Conservation (phyloP, 1,139 yeast genomes). For the Saccharomyces pastorianus region DNA sequence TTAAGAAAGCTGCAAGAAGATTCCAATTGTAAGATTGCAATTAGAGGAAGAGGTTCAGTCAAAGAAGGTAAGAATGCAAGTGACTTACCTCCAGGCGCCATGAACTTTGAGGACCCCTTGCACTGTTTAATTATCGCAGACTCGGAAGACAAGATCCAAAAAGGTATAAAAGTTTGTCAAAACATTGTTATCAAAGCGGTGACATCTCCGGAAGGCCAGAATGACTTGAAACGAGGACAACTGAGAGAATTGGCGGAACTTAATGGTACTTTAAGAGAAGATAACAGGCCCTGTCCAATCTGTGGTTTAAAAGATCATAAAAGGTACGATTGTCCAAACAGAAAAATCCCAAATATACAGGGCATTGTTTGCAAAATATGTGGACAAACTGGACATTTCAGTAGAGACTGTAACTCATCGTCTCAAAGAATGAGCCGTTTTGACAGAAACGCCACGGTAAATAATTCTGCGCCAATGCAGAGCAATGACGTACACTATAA, state of each 20-base stretch:
- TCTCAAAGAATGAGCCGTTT: not conserved
- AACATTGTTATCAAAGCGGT: conserved; percentile 76
- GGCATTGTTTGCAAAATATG: conserved; percentile 63
- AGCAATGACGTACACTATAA: not conserved
- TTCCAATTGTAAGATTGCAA: conserved; percentile 79
- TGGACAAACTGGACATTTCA: conserved; percentile 79
- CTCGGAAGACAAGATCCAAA: conserved; percentile 63
- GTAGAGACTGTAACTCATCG: conserved; percentile 66
- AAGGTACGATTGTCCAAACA: conserved; percentile 52
- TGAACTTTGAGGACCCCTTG: conserved; percentile 65
- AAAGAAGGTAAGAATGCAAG: conserved; percentile 72
- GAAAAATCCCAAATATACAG: conserved; percentile 45
- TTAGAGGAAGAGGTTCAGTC: conserved; percentile 90
- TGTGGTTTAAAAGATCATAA: conserved; percentile 58
- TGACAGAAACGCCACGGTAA: not conserved
- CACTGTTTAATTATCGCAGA: conserved; percentile 88
- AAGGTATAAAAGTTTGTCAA: conserved; percentile 68
- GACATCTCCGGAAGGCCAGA: conserved; percentile 85
- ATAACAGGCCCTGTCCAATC: conserved; percentile 53
- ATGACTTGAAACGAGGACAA: conserved; percentile 85
- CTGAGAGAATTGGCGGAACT: conserved; percentile 84
- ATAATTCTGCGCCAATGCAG: not conserved
- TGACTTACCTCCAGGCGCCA: conserved; percentile 40
- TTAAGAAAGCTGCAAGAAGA: conserved; percentile 70
- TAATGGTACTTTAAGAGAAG: conserved; percentile 88